Conservation (phyloP, 768 basidiomycete genomes). For the Tylopilus subfusipes region DNA sequence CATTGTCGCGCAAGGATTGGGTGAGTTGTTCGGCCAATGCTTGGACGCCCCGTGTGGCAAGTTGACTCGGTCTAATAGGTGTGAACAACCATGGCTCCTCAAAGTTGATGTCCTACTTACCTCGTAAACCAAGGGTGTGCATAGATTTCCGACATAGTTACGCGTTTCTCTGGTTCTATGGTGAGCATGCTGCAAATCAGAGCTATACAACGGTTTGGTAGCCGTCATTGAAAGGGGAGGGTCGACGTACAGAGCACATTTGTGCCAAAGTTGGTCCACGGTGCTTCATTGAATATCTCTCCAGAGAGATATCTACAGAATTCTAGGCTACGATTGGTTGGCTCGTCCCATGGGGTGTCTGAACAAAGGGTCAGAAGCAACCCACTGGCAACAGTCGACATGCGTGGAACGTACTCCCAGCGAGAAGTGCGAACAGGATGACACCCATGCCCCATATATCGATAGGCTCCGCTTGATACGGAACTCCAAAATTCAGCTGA, state of each 20-base stretch:
- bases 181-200: constrained; percentile 73
- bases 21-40: constrained; percentile 71
- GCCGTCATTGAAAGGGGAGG: not conserved
- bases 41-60: constrained; percentile 47
- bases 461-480: constrained; percentile 88
- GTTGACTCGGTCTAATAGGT: constrained; percentile 59
- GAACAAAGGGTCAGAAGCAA: not conserved
- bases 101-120: constrained; percentile 36
- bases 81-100: not conserved
- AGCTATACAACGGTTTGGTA: constrained; percentile 41
- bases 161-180: constrained; percentile 62
- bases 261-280: constrained; percentile 69
- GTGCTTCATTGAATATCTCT: constrained; percentile 65
- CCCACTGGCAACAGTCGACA: no score
- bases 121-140: constrained; percentile 73
- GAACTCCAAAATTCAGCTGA: constrained; percentile 60
- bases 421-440: constrained; percentile 86
- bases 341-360: constrained; percentile 99
- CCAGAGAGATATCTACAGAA: constrained; percentile 73
- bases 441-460: constrained; percentile 97
- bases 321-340: constrained; percentile 75
- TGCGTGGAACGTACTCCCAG: constrained; percentile 65
- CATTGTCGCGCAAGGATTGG: constrained; percentile 58
- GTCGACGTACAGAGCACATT: constrained; percentile 57
- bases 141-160: constrained; percentile 56